phyloP scores from a whole-genome alignment of 495 filamentous ascomycete species.

The Podospora appendiculata region DNA sequence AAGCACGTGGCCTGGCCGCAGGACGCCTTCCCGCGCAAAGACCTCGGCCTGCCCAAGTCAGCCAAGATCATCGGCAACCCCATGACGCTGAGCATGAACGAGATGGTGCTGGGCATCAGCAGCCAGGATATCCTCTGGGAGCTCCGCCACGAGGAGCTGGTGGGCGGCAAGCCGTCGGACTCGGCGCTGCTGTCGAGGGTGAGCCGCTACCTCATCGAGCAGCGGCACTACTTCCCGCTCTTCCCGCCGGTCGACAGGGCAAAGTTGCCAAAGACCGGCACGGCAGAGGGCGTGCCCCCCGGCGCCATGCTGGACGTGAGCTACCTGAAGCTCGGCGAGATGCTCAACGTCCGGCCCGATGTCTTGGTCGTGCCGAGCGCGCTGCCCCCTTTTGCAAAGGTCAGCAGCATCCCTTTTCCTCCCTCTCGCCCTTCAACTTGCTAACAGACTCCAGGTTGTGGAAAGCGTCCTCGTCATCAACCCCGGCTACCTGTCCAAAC shows the following conservation, averaged over 20 bases:
- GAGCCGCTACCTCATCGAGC: slow-evolving; percentile 69
- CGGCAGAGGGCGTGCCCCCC: slow-evolving; percentile 48
- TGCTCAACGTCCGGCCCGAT: slow-evolving; percentile 78
- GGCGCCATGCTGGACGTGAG: slow-evolving; percentile 73
- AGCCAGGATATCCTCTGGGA: slow-evolving; percentile 79
- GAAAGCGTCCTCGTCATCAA: slow-evolving; percentile 82
- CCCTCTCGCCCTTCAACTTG: neutral
- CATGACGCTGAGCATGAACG: slow-evolving; percentile 78
- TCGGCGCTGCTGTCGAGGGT: slow-evolving; percentile 57
- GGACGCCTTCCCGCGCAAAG: slow-evolving; percentile 63
- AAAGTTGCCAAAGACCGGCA: slow-evolving; percentile 55
- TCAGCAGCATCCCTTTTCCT: slow-evolving; percentile 29
- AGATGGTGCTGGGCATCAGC: slow-evolving; percentile 69
- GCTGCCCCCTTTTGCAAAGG: slow-evolving; percentile 80
- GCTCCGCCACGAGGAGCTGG: slow-evolving; percentile 67
- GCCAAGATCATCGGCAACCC: slow-evolving; percentile 77
- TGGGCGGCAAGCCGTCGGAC: slow-evolving; percentile 42
- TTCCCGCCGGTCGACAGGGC: slow-evolving; percentile 69
- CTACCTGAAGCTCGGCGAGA: slow-evolving; percentile 84
- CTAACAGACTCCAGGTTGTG: slow-evolving; percentile 53
- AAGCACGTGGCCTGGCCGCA: slow-evolving; percentile 89
- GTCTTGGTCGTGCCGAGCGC: slow-evolving; percentile 77
- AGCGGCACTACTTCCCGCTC: slow-evolving; percentile 82
- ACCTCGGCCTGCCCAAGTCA: slow-evolving; percentile 65
- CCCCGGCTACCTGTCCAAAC: slow-evolving; percentile 78